Percentiles rank a stretch among this genome's conserved stretches.
Evolutionary conservation across 768 basidiomycete species (phyloP).

Genomic region (Boletus rubroflammeus): DNA sequence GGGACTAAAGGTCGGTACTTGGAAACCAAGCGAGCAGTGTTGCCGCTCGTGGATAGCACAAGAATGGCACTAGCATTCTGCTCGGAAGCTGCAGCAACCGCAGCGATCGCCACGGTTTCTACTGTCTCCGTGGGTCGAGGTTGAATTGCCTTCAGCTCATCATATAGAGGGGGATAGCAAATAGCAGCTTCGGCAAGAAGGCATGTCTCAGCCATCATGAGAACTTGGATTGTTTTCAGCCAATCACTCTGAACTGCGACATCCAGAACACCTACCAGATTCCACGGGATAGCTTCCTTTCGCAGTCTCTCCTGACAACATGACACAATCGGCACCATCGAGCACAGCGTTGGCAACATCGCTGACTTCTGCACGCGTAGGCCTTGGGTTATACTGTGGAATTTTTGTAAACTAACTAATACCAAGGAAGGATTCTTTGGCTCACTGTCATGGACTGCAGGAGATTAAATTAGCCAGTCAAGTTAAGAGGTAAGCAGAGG

Average conservation of each 20-base stretch:
- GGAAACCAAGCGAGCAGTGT: conserved; percentile 92
- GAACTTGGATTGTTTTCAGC: conserved; percentile 47
- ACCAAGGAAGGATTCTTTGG: not conserved
- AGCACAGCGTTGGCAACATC: conserved; percentile 99
- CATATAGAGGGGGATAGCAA: conserved; percentile 91
- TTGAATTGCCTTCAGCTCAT: conserved; percentile 77
- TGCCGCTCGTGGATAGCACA: conserved; percentile 94
- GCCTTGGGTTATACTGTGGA: conserved; percentile 89
- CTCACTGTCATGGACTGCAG: conserved; percentile 89
- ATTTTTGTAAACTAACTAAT: conserved; percentile 3
- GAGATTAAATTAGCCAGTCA: conserved; percentile 8
- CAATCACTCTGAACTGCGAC: not conserved
- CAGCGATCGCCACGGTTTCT: conserved; percentile 95
- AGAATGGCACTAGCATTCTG: conserved; percentile 94
- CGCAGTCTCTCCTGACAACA: conserved; percentile 99
- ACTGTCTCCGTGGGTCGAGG: conserved; percentile 88
- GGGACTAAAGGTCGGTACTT: conserved; percentile 94
- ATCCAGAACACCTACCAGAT: conserved; percentile 58
- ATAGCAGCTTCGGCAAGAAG: conserved; percentile 93
- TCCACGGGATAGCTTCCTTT: conserved; percentile 96
- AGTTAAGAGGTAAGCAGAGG: not conserved
- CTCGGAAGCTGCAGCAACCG: conserved; percentile 92
- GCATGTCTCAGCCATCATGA: conserved; percentile 99
- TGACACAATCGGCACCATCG: conserved; percentile 98
- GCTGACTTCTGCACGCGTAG: conserved; percentile 97